Conservation (phyloP, 495 filamentous ascomycete species). For the Xylaria longipes region DNA sequence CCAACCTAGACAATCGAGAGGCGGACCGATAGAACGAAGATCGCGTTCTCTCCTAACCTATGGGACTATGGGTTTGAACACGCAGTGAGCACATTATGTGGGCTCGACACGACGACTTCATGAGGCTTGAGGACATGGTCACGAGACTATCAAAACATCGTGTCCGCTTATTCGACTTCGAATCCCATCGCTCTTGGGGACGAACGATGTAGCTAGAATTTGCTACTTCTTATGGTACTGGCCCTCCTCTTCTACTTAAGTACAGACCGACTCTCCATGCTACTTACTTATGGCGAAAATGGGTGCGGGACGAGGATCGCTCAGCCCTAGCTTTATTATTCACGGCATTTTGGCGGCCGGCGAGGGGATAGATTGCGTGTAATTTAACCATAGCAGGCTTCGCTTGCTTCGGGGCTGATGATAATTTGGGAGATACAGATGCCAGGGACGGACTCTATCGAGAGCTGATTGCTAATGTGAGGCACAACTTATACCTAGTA, state of each 20-base stretch:
- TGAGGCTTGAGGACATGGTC: not conserved
- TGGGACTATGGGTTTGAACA: not conserved
- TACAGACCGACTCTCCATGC: not conserved
- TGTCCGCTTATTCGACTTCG: not conserved
- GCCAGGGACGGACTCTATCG: slow-evolving; percentile 4
- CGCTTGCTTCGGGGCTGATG: not conserved
- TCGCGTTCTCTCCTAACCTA: slow-evolving; percentile 17
- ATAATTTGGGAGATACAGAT: not conserved
- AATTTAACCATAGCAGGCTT: not conserved
- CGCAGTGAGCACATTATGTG: not conserved
- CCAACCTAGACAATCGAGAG: not conserved
- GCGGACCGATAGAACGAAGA: slow-evolving; percentile 16
- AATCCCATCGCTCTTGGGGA: not conserved
- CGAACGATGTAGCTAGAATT: not conserved
- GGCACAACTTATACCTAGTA: not conserved
- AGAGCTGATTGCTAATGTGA: slow-evolving; percentile 16
- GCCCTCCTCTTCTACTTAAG: not conserved
- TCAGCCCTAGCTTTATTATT: not conserved
- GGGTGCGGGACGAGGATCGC: not conserved
- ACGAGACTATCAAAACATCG: not conserved
- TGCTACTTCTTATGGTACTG: not conserved
- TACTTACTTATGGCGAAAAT: not conserved
- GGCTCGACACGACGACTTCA: not conserved
- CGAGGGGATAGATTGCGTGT: not conserved
- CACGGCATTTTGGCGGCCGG: not conserved